phyloP scores from a whole-genome alignment of 2,329 filamentous ascomycete species.

The Colletotrichum sidae region DNA sequence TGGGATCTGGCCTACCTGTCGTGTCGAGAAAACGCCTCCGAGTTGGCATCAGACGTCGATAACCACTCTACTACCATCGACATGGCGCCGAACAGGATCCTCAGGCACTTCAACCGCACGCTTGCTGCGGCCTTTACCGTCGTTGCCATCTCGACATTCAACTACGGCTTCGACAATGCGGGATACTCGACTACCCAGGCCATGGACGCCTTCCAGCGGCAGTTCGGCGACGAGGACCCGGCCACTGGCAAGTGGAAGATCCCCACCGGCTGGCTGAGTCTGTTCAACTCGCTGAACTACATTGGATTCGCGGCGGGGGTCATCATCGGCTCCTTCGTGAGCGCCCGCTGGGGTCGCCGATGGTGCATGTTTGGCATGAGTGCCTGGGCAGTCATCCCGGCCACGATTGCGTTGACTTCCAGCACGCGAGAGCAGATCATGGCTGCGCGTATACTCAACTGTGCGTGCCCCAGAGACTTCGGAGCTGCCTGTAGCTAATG shows the following conservation, averaged over 20 bases:
- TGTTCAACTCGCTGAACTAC: conserved; percentile 50
- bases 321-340: conserved; percentile 42
- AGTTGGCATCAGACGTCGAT: neutral
- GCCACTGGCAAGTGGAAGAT: conserved; percentile 41
- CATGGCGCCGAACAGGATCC: conserved; percentile 28
- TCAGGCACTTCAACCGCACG: conserved; percentile 28
- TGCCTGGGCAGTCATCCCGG: conserved; percentile 47
- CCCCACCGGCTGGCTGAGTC: conserved; percentile 47
- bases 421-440: conserved; percentile 47
- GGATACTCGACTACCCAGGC: conserved; percentile 50
- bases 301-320: conserved; percentile 48
- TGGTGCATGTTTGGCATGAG: conserved; percentile 53
- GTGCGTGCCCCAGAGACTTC: conserved; percentile 3
- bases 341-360: conserved; percentile 47
- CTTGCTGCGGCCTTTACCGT: conserved; percentile 40
- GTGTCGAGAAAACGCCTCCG: neutral
- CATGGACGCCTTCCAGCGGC: conserved; percentile 49
- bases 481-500: neutral
- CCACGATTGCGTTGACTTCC: conserved; percentile 49
- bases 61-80: no score
- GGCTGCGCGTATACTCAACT: conserved; percentile 50
- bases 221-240: conserved; percentile 46
- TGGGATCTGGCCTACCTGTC: neutral
- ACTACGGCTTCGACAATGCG: conserved; percentile 53
- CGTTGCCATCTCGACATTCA: conserved; percentile 50